These are phyloP conservation scores for Butyriboletus loyo DNA, from an alignment of 768 basidiomycete genomes.

Conservation along the genomic window DNA sequence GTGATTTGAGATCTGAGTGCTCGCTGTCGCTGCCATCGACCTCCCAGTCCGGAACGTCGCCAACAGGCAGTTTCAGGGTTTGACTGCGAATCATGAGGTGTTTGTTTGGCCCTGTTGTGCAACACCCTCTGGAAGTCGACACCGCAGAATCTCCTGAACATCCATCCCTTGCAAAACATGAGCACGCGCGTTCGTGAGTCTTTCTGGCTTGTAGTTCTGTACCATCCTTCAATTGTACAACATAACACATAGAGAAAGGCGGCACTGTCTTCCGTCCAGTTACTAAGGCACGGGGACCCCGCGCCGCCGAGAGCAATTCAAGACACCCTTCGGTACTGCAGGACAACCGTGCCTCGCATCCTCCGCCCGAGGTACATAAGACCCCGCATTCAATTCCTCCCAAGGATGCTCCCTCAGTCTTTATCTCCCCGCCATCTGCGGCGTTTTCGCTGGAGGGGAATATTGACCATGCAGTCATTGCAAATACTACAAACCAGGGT, in stretches of 20 bases:
- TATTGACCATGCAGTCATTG: conserved; percentile 1
- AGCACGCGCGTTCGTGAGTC: conserved; percentile 61
- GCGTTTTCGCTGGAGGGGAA: conserved; percentile 5
- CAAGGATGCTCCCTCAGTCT: neutral
- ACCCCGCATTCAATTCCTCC: neutral
- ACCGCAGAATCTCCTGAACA: conserved; percentile 4
- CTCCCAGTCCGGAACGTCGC: conserved; percentile 61
- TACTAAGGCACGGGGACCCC: conserved; percentile 51
- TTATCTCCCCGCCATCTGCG: conserved; percentile 2
- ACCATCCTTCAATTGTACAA: neutral
- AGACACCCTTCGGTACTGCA: conserved; percentile 15
- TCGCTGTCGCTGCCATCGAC: conserved; percentile 43
- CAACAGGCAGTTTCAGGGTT: conserved; percentile 49
- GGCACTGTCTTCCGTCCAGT: conserved; percentile 68
- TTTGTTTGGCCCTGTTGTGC: conserved; percentile 29
- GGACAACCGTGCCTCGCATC: conserved; percentile 13
- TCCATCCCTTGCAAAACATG: conserved; percentile 27
- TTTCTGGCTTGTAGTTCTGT: neutral
- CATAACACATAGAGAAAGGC: conserved; percentile 57
- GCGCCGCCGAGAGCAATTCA: conserved; percentile 29
- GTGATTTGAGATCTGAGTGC: conserved; percentile 38
- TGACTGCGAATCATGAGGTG: conserved; percentile 27
- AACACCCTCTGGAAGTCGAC: neutral
- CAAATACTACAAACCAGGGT: conserved; percentile 2
- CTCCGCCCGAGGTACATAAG: conserved; percentile 3